Evolutionary conservation across 1,284 basidiomycete genomes (phyloP).

Genomic region (Agroathelia rolfsii): DNA sequence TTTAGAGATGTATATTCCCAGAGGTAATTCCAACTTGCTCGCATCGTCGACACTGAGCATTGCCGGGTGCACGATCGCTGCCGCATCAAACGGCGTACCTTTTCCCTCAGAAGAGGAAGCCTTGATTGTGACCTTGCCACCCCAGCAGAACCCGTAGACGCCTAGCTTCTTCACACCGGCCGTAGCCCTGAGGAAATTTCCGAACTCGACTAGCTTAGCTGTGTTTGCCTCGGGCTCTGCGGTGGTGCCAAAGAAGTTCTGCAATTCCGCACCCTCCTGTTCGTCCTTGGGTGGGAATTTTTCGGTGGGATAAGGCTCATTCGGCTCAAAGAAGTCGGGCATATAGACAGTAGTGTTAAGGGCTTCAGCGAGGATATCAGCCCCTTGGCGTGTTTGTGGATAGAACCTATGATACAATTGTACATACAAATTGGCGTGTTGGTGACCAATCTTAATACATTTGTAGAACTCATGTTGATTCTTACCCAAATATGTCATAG

Average conservation of each 20-base stretch:
- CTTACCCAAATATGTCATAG: constrained; percentile 57
- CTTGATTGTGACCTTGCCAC: constrained; percentile 45
- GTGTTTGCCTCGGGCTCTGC: constrained; percentile 35
- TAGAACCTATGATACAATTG: constrained; percentile 36
- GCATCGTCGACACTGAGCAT: constrained; percentile 51
- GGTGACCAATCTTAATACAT: no score
- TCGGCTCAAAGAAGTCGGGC: constrained; percentile 59
- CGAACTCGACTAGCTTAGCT: constrained; percentile 37
- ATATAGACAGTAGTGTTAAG: constrained; percentile 46
- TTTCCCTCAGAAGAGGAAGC: constrained; percentile 22
- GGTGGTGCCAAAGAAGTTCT: constrained; percentile 43
- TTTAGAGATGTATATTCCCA: constrained; percentile 51
- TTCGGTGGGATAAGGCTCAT: constrained; percentile 36
- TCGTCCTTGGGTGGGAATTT: constrained; percentile 45
- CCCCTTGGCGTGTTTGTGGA: constrained; percentile 52
- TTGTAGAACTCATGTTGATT: constrained; percentile 9
- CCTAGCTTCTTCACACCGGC: constrained; percentile 41
- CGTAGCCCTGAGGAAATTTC: constrained; percentile 30
- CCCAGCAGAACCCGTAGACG: constrained; percentile 54
- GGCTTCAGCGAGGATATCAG: constrained; percentile 47
- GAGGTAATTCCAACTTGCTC: constrained; percentile 39
- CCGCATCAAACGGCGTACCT: constrained; percentile 35
- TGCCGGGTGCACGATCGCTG: constrained; percentile 45
- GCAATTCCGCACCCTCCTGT: constrained; percentile 37
- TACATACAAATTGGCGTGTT: no score